Evolutionary conservation across 805 yeast species (phyloP).

Genomic region (Wickerhamomyces subpelliculosus): DNA sequence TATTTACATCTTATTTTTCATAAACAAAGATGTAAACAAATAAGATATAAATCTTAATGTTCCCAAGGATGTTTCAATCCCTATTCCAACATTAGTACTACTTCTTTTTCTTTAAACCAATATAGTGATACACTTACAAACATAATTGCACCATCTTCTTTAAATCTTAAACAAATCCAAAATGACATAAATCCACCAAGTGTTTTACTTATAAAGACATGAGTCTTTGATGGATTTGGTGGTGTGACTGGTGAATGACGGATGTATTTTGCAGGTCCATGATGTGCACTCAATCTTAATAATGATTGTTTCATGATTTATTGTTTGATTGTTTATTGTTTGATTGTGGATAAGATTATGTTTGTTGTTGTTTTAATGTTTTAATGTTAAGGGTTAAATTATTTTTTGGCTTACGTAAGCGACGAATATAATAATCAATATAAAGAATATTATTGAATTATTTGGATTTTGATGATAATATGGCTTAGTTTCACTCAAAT

Average conservation of each 20-base stretch:
- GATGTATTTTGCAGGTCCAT: constrained; percentile 21
- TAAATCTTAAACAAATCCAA: constrained; percentile 76
- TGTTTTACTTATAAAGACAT: constrained; percentile 53
- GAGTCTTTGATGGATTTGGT: constrained; percentile 56
- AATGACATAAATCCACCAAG: constrained; percentile 88
- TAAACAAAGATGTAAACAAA: not conserved
- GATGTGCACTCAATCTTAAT: constrained; percentile 4
- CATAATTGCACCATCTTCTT: constrained; percentile 64
- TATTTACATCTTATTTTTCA: no score
- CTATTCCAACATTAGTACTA: constrained; percentile 5
- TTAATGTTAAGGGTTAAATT: no score
- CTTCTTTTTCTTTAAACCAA: not conserved
- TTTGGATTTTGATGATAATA: no score
- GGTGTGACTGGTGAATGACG: constrained; percentile 56
- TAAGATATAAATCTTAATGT: constrained; percentile 14
- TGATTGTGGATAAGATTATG: no score
- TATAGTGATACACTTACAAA: constrained; percentile 24
- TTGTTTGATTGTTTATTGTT: no score
- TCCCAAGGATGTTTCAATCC: constrained; percentile 39
- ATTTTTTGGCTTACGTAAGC: no score
- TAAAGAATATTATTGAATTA: no score
- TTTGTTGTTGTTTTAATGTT: no score
- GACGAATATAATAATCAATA: no score
- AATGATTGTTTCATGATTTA: not conserved
- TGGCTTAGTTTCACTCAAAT: no score